phyloP scores from a whole-genome alignment of 1,284 basidiomycete species.

The Uromyces viciae-fabae region DNA sequence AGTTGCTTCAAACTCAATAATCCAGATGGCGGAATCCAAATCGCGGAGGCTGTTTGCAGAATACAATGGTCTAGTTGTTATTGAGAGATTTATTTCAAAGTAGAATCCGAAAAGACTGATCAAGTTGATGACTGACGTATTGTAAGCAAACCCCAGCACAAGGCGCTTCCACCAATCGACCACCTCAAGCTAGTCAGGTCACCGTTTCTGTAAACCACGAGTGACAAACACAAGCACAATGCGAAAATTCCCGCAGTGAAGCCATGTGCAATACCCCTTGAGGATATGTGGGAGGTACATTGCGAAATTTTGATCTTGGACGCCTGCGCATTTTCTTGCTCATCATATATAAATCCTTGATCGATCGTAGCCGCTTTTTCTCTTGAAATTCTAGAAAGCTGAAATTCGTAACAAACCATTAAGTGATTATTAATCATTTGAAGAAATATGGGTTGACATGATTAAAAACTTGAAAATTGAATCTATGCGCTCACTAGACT shows the following conservation, averaged over 20 bases:
- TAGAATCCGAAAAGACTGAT: not conserved
- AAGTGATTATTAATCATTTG: too few species aligned
- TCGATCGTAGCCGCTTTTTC: not conserved
- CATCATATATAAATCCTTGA: not conserved
- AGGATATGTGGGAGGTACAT: slow-evolving; percentile 22
- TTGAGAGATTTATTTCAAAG: not conserved
- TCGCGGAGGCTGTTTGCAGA: not conserved
- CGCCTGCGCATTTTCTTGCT: not conserved
- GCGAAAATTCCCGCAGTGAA: slow-evolving; percentile 22
- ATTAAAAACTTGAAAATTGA: not conserved
- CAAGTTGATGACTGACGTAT: slow-evolving; percentile 13
- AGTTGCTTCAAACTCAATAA: not conserved
- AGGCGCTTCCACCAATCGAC: slow-evolving; percentile 16
- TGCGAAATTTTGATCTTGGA: slow-evolving; percentile 3
- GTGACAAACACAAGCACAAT: slow-evolving; percentile 4
- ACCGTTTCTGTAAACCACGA: slow-evolving; percentile 11
- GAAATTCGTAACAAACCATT: not conserved
- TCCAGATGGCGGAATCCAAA: not conserved
- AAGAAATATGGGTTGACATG: too few species aligned
- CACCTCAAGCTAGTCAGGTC: slow-evolving; percentile 27
- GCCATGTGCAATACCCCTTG: slow-evolving; percentile 16
- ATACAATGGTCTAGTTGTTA: too few species aligned
- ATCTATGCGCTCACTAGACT: slow-evolving; percentile 10
- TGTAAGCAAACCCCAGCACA: slow-evolving; percentile 27
- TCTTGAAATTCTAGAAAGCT: slow-evolving; percentile 25